Evolutionary conservation across 306 rosid species (phyloP).

Genomic region (Quercus cerris): DNA sequence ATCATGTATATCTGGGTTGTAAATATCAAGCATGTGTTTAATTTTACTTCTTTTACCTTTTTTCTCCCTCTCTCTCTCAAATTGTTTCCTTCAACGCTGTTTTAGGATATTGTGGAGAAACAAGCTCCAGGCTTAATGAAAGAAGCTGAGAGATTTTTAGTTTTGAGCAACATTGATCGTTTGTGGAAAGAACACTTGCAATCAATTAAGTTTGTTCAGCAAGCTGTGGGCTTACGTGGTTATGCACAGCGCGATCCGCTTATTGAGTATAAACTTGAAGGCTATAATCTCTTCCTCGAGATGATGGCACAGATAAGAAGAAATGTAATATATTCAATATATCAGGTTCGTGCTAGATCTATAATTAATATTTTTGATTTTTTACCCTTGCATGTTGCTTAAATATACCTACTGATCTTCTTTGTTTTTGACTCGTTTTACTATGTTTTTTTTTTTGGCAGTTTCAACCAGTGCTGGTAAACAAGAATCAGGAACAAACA

Average conservation of each 20-base stretch:
- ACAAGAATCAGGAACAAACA: conserved; percentile 55
- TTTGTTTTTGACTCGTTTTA: neutral
- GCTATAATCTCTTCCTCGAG: conserved; percentile 94
- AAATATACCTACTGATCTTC: neutral
- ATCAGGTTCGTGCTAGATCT: conserved; percentile 58
- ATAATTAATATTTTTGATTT: neutral
- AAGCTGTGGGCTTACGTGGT: conserved; percentile 92
- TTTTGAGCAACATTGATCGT: conserved; percentile 87
- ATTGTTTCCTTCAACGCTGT: neutral
- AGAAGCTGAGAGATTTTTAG: conserved; percentile 90
- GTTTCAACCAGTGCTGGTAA: conserved; percentile 86
- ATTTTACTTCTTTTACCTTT: neutral
- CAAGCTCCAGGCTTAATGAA: conserved; percentile 88
- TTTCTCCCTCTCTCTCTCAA: neutral
- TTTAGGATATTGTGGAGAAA: conserved; percentile 68
- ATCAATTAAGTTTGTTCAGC: conserved; percentile 91
- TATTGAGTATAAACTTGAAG: conserved; percentile 95
- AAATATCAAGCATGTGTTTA: neutral
- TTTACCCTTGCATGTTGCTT: neutral
- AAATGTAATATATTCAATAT: conserved; percentile 91
- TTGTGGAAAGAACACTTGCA: conserved; percentile 97
- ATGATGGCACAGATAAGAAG: conserved; percentile 99
- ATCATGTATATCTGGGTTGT: neutral
- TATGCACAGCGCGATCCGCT: conserved; percentile 97
- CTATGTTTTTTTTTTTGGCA: conserved; percentile 23